phyloP scores from a whole-genome alignment of 1,139 yeast genomes.

The Pichia terricola region DNA sequence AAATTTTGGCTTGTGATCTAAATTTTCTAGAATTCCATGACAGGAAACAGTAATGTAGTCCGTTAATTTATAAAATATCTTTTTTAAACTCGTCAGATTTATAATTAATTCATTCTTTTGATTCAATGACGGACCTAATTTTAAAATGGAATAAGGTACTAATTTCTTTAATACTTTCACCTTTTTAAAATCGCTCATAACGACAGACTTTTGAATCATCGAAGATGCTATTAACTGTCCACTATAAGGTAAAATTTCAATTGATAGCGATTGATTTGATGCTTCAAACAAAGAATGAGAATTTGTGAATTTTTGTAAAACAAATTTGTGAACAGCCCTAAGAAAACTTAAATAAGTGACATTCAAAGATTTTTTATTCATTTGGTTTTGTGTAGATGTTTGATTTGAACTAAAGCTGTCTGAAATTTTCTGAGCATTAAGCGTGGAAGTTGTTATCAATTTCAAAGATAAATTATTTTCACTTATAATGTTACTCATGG shows the following conservation, averaged over 20 bases:
- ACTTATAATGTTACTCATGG: slow-evolving; percentile 22
- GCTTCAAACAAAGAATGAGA: slow-evolving; percentile 14
- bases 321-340: slow-evolving; percentile 23
- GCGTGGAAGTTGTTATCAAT: slow-evolving; percentile 19
- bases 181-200: slow-evolving; percentile 2
- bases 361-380: slow-evolving; percentile 20
- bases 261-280: slow-evolving; percentile 10
- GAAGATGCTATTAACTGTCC: slow-evolving; percentile 22
- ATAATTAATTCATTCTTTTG: slow-evolving; percentile 23
- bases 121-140: slow-evolving; percentile 23
- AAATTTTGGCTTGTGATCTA: slow-evolving; percentile 20
- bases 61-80: slow-evolving; percentile 18
- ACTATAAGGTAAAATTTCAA: slow-evolving; percentile 24
- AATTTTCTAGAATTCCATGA: slow-evolving; percentile 11
- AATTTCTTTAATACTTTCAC: slow-evolving; percentile 7
- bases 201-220: slow-evolving; percentile 10
- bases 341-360: slow-evolving; percentile 25
- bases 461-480: slow-evolving; percentile 20
- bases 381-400: slow-evolving; percentile 3
- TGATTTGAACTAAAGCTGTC: neutral
- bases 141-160: slow-evolving; percentile 16
- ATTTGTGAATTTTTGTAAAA: slow-evolving; percentile 17
- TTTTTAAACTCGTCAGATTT: slow-evolving; percentile 18
- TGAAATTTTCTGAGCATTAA: slow-evolving; percentile 15
- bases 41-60: slow-evolving; percentile 12